Evolutionary conservation across 805 yeast species (phyloP).

Genomic region (Torulaspora microellipsoides): DNA sequence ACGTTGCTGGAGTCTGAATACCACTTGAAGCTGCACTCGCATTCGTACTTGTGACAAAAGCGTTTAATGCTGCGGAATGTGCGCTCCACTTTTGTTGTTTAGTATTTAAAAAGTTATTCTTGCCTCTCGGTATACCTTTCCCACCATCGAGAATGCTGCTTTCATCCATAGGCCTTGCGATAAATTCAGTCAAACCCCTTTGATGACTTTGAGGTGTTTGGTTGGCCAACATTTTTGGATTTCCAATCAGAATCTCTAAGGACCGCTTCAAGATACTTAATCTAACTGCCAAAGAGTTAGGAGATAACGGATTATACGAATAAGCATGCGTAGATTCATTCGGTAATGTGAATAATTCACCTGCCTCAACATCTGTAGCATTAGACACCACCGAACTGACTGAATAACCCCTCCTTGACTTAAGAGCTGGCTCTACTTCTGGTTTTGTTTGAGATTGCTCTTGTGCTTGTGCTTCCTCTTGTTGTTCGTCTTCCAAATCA

Average conservation of each 20-base stretch:
- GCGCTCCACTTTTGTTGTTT: slow-evolving; percentile 13
- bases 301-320: slow-evolving; percentile 78
- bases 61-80: slow-evolving; percentile 28
- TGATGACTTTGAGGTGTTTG: slow-evolving; percentile 7
- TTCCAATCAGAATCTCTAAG: slow-evolving; percentile 62
- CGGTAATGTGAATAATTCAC: slow-evolving; percentile 59
- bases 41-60: slow-evolving; percentile 27
- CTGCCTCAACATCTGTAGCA: slow-evolving; percentile 27
- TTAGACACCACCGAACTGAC: slow-evolving; percentile 11
- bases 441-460: too few species aligned
- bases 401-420: slow-evolving; percentile 7
- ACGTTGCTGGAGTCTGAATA: slow-evolving; percentile 6
- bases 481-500: too few species aligned
- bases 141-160: not conserved
- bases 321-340: slow-evolving; percentile 79
- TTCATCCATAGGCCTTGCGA: not conserved
- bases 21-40: slow-evolving; percentile 9
- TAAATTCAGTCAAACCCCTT: slow-evolving; percentile 6
- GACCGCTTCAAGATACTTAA: slow-evolving; percentile 71
- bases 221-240: slow-evolving; percentile 42
- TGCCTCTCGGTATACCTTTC: not conserved
- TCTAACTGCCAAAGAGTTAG: slow-evolving; percentile 72
- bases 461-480: too few species aligned
- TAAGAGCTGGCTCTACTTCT: not conserved
- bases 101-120: not conserved